These are phyloP conservation scores for Styphnolobium japonicum DNA, from an alignment of 306 rosid species.

Conservation along the genomic window DNA sequence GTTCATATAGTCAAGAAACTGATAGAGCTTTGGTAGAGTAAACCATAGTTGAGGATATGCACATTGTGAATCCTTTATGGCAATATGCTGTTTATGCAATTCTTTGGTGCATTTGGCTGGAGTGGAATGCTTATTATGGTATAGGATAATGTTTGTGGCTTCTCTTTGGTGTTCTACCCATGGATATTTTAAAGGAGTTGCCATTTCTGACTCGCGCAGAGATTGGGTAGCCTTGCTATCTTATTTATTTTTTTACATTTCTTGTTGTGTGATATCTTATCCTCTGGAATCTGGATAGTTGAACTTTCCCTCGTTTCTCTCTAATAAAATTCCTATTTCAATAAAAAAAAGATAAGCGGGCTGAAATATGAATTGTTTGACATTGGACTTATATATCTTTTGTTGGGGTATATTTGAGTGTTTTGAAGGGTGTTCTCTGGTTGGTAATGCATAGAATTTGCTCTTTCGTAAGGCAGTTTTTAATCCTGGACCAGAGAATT, in stretches of 20 bases:
- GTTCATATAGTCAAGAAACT: background rate
- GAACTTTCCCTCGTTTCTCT: background rate
- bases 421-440: background rate
- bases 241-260: background rate
- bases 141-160: background rate
- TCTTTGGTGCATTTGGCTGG: background rate
- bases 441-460: background rate
- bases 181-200: background rate
- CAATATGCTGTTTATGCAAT: background rate
- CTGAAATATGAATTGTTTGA: background rate
- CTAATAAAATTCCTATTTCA: background rate
- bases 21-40: background rate
- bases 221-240: background rate
- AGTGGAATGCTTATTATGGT: background rate
- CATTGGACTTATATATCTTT: background rate
- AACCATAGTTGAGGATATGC: background rate
- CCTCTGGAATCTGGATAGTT: background rate
- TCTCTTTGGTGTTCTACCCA: background rate
- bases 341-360: background rate
- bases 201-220: background rate
- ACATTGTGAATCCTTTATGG: background rate
- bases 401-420: background rate
- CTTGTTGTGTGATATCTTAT: background rate
- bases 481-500: background rate
- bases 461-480: background rate